These are phyloP conservation scores for Coemansia sp. DNA, from an alignment of 192 early-diverging fungal genomes.

Conservation along the genomic window DNA sequence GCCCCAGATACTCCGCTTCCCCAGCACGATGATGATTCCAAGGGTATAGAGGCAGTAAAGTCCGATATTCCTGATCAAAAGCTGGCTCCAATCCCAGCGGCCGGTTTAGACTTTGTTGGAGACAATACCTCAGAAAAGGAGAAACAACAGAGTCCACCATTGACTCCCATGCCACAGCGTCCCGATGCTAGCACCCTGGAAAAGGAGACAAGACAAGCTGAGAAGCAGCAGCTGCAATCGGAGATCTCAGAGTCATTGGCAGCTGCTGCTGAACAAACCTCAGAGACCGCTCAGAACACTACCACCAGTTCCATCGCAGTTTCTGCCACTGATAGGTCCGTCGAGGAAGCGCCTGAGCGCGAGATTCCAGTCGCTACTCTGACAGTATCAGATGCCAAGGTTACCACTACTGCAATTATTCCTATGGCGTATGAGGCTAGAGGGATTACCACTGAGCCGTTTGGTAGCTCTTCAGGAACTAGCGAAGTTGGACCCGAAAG, in stretches of 20 bases:
- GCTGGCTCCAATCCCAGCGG: no score
- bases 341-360: neutral
- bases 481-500: no score
- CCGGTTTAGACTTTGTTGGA: no score
- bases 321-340: no score
- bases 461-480: neutral
- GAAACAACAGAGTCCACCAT: neutral
- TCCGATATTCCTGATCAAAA: no score
- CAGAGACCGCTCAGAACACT: no score
- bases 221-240: no score
- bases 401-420: neutral
- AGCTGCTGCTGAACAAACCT: no score
- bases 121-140: no score
- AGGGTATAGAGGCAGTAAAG: neutral
- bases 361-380: conserved; percentile 16
- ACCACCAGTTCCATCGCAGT: no score
- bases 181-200: neutral
- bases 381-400: neutral
- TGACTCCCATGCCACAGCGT: neutral
- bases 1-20: conserved; percentile 4
- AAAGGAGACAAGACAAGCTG: no score
- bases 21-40: neutral
- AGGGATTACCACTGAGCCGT: conserved; percentile 2
- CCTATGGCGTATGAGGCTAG: neutral
- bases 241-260: no score